Evolutionary conservation across 352 stramenopile genomes (phyloP).

Genomic region (Halophytophthora polymorphica): DNA sequence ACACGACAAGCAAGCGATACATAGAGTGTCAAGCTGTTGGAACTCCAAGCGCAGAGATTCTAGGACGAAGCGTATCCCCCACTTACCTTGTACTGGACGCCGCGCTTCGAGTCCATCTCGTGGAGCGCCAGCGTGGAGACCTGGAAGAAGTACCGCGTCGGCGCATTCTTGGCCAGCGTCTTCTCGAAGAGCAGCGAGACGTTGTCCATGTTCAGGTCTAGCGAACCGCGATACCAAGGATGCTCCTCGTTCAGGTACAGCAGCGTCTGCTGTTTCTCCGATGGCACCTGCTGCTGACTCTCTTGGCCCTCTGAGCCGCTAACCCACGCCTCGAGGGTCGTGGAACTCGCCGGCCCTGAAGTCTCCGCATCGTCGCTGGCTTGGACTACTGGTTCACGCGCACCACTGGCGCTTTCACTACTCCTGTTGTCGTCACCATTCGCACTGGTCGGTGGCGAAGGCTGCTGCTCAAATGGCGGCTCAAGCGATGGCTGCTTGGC

Average conservation of each 20-base stretch:
- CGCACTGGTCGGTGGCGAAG: constrained; percentile 2
- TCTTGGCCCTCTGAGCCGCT: constrained; percentile 7
- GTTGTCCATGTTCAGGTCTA: constrained; percentile 73
- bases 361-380: constrained; percentile 20
- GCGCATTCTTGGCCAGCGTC: constrained; percentile 66
- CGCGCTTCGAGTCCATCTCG: constrained; percentile 80
- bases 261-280: constrained; percentile 43
- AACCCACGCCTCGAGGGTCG: constrained; percentile 10
- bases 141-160: constrained; percentile 84
- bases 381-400: constrained; percentile 13
- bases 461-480: neutral
- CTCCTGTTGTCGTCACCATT: constrained; percentile 7
- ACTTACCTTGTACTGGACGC: constrained; percentile 78
- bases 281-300: constrained; percentile 14
- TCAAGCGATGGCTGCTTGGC: constrained; percentile 17
- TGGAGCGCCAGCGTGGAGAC: constrained; percentile 72
- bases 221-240: constrained; percentile 72
- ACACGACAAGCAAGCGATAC: constrained; percentile 6
- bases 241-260: constrained; percentile 77
- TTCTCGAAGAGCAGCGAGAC: constrained; percentile 84
- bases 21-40: constrained; percentile 3
- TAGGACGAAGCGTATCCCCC: neutral
- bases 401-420: constrained; percentile 5
- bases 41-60: neutral
- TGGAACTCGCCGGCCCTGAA: constrained; percentile 6